Evolutionary conservation across 73 alveolate species (phyloP).

Genomic region (Paramecium pentaurelia): DNA sequence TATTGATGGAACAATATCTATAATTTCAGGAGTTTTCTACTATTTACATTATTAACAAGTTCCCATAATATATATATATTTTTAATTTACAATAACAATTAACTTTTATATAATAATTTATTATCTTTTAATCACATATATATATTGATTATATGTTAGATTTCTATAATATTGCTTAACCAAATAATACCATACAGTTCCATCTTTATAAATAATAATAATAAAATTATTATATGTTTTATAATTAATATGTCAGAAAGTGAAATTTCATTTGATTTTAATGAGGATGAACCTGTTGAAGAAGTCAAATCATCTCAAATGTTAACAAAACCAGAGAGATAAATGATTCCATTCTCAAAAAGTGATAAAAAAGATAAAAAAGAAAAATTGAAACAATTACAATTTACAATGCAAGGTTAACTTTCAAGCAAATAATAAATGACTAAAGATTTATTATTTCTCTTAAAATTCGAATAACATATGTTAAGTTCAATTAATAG

Average conservation of each 20-base stretch:
- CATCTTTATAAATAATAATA: neutral
- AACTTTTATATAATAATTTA: neutral
- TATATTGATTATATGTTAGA: neutral
- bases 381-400: neutral
- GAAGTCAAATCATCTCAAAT: neutral
- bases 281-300: neutral
- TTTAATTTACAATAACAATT: neutral
- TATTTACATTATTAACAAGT: conserved; percentile 14
- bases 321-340: neutral
- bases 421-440: neutral
- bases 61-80: neutral
- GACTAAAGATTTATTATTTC: neutral
- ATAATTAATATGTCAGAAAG: neutral
- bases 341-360: neutral
- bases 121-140: neutral
- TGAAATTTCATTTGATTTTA: neutral
- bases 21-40: neutral
- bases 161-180: neutral
- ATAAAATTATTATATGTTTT: neutral
- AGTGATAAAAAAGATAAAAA: neutral
- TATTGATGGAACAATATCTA: neutral
- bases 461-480: neutral
- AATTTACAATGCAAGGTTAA: neutral
- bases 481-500: neutral
- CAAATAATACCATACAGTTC: neutral